Conservation (phyloP, 2,329 filamentous ascomycete genomes). For the Calonectria henricotiae region DNA sequence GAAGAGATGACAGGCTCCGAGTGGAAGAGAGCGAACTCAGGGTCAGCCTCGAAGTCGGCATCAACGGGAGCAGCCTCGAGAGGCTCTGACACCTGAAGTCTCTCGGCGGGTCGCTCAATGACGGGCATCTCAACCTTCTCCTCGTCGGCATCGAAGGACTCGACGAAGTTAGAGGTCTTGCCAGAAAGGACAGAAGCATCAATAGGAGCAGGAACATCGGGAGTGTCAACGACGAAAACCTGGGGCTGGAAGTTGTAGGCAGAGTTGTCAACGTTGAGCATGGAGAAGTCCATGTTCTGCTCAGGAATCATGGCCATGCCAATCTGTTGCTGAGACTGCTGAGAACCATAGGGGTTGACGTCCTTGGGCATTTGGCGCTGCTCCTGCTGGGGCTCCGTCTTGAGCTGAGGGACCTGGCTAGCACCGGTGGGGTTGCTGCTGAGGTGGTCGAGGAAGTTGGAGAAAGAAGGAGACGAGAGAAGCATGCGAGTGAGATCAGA, state of each 20-base stretch:
- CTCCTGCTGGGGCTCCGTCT: slow-evolving; percentile 62
- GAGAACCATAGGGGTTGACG: slow-evolving; percentile 73
- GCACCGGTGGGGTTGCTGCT: slow-evolving; percentile 71
- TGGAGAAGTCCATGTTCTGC: slow-evolving; percentile 81
- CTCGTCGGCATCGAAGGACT: slow-evolving; percentile 63
- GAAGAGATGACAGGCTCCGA: slow-evolving; percentile 56
- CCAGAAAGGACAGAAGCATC: slow-evolving; percentile 78
- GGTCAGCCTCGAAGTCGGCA: slow-evolving; percentile 75
- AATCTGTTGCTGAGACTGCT: slow-evolving; percentile 76
- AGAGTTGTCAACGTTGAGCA: slow-evolving; percentile 74
- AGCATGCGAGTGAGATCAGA: slow-evolving; percentile 87
- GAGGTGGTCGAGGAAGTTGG: slow-evolving; percentile 82
- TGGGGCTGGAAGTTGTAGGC: slow-evolving; percentile 77
- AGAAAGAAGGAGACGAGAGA: slow-evolving; percentile 86
- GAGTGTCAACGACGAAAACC: slow-evolving; percentile 83
- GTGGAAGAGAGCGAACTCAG: slow-evolving; percentile 75
- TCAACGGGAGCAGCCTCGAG: slow-evolving; percentile 59
- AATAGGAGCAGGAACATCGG: slow-evolving; percentile 75
- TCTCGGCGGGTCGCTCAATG: slow-evolving; percentile 66
- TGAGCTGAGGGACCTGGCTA: slow-evolving; percentile 60
- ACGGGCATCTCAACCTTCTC: slow-evolving; percentile 73
- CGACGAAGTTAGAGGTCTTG: slow-evolving; percentile 75
- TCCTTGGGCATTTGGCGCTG: slow-evolving; percentile 76
- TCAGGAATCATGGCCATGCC: slow-evolving; percentile 90
- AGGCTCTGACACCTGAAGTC: slow-evolving; percentile 54